Evolutionary conservation across 108 stramenopile genomes (phyloP), one percentile per base, ranked within the genome.

Genomic region (Cyclotella distinguenda): DNA sequence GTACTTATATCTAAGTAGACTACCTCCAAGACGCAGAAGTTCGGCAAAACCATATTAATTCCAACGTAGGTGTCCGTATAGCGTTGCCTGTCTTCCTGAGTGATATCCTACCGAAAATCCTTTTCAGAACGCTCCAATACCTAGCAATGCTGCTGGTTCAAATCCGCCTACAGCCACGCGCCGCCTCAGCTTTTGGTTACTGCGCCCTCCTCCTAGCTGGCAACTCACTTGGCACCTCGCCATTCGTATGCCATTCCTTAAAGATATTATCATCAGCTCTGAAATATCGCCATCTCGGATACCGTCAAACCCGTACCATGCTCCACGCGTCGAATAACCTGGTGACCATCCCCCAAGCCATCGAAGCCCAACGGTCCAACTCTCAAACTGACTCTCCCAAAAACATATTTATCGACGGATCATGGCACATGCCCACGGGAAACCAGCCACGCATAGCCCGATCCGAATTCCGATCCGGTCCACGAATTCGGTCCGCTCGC

Each of bases 401-500:
- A 27, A 64, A 33, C 22, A 27, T 68, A 21, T 78, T 78, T 45
- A 46, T 70, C 18, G 77, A 78, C 38, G 77, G 68, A 19, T 73
- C 71, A 11, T 78, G 77, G 77, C 51, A 78, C 60, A 72, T 73
- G 66, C 64, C 70, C 30, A 30, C n/a, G n/a, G n/a, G n/a, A n/a
- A n/a, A n/a, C n/a, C n/a, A 44, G 5, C 48, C 77, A 22, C 58
- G 77, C 15, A 56, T 56, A 27, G 65, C 43, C 18, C 60, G 66
- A 0, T 23, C 38, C 18, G 66, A 73, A 58, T 78, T 72, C 64
- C 31, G 32, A 0, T 42, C 50, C 6, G 90, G 90, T 18, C 90
- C 90, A 16, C 55, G 90, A 13, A 75, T 92, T 23, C 78, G 74
- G 6, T 81, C 83, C 39, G 80, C 86, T 9, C 43, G 52, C 9